Conservation (phyloP, 2,329 filamentous ascomycete genomes). For the Epichloe sylvatica region DNA sequence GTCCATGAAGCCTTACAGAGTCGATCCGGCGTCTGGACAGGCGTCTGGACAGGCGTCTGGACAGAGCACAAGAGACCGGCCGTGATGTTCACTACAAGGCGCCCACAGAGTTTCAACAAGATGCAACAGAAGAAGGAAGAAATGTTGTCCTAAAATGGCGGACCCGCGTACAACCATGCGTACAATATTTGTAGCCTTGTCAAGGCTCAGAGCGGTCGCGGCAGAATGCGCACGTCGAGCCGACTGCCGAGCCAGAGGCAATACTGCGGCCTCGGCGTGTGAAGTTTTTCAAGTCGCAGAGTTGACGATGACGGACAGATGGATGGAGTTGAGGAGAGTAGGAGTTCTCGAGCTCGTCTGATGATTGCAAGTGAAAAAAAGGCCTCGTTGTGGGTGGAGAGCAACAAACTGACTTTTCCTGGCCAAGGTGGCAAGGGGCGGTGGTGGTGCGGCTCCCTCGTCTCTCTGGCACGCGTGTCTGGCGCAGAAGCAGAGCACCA, state of each 20-base stretch:
- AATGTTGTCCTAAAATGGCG: not conserved
- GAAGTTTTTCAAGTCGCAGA: not conserved
- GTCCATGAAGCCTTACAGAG: constrained; percentile 22
- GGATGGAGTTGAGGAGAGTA: not conserved
- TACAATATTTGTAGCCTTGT: not conserved
- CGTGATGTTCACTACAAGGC: not conserved
- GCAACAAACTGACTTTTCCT: not conserved
- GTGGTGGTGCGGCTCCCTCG: not conserved
- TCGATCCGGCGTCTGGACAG: not conserved
- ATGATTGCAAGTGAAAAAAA: not conserved
- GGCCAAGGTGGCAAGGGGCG: not conserved
- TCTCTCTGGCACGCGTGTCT: not conserved
- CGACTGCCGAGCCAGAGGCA: not conserved
- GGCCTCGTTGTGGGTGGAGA: constrained; percentile 1
- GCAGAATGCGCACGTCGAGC: not conserved
- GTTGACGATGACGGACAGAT: not conserved
- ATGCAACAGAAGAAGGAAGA: not conserved
- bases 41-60: not conserved
- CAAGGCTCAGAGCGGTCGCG: not conserved
- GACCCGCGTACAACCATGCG: not conserved
- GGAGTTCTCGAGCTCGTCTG: not conserved
- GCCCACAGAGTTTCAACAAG: not conserved
- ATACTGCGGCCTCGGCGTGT: not conserved
- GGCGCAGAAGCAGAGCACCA: not conserved
- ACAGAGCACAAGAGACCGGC: not conserved